Base-by-base conservation (phyloP, 2,329 filamentous ascomycete genomes). In the Sporothrix pallida region DNA sequence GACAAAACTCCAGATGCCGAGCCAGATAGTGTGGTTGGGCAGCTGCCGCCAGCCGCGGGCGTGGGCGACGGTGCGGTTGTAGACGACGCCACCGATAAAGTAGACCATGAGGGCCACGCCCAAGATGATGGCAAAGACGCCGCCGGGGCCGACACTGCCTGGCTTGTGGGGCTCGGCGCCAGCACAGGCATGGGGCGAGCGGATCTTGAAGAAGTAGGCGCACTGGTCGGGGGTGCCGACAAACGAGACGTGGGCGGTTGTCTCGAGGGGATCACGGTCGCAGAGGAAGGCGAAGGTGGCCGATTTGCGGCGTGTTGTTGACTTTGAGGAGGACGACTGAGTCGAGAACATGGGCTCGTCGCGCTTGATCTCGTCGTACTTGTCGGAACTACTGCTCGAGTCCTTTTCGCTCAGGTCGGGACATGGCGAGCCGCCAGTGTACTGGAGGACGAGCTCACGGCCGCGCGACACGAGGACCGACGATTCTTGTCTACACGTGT, bases 41-140 rank as follows among this genome's bases (percentile, higher is more conserved):
- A 98, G 85, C 82, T 99, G 96, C 78, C 93, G 90, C 96, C 95
- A 98, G 67, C 96, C 96, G 75, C 96, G 88, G 78, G 97, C 94
- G 81, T 99, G 93, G 83, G 95, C 92, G 74, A 99, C 95, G 46
- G 94, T 97, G 74, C 96, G 90, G 82, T 98, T 95, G 85, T 98
- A 99, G 76, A 97, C 94, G 78, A 97, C 92, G 79, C 96, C 96
- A 77, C 96, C 96, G 52, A 97, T 88, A 72, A 97, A 85, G 82
- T 99, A 99, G 26, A 96, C 96, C 10, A 95, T 84, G 52, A 98
- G 87, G 10, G 95, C 93, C 74, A 90, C 87, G 74, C 87, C 85
- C 77, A 89, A 88, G 81, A 99, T 98, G 76, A 98, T 92, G 75
- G 93, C 92, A 80, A 99, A 99, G 13, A 99, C 82, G 85, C 94